Evolutionary conservation across 768 basidiomycete species (phyloP).

Genomic region (Arthromyces matolae): DNA sequence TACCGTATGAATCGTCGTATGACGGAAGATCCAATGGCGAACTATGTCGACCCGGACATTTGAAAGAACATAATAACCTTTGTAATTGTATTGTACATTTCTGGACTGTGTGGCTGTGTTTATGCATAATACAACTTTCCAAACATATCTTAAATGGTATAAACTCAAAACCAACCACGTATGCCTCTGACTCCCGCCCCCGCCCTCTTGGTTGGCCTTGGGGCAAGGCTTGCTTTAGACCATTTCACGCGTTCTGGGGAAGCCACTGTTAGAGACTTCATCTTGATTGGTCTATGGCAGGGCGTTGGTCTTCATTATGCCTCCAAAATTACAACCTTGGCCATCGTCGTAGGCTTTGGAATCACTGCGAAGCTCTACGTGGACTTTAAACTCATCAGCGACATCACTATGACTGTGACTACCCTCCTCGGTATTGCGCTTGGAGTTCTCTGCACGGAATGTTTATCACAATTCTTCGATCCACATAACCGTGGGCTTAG

Average conservation of each 20-base stretch:
- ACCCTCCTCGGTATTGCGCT: slow-evolving; percentile 65
- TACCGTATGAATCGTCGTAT: slow-evolving; percentile 77
- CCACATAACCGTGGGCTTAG: slow-evolving; percentile 32
- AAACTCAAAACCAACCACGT: slow-evolving; percentile 1
- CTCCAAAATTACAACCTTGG: slow-evolving; percentile 50
- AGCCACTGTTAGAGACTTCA: slow-evolving; percentile 50
- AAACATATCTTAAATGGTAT: slow-evolving; percentile 2
- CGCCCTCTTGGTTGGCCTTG: slow-evolving; percentile 71
- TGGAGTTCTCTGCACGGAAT: slow-evolving; percentile 68
- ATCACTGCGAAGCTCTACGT: slow-evolving; percentile 60
- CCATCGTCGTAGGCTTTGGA: slow-evolving; percentile 51
- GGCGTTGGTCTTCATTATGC: slow-evolving; percentile 72
- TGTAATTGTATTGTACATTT: too few relatives aligned
- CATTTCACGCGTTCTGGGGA: slow-evolving; percentile 45
- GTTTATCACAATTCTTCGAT: slow-evolving; percentile 64
- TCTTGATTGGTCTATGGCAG: slow-evolving; percentile 72
- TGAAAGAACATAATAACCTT: slow-evolving; percentile 3
- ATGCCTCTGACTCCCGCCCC: slow-evolving; percentile 52
- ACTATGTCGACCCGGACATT: slow-evolving; percentile 67
- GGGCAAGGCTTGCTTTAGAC: slow-evolving; percentile 68
- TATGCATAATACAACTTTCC: neutral
- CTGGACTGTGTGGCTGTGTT: neutral
- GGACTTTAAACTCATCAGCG: slow-evolving; percentile 56
- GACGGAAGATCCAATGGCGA: slow-evolving; percentile 90
- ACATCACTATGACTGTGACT: slow-evolving; percentile 51